Evolutionary conservation across 1,139 yeast species (phyloP), one percentile per base, ranked within the genome.

Genomic region (Diutina rugosa): DNA sequence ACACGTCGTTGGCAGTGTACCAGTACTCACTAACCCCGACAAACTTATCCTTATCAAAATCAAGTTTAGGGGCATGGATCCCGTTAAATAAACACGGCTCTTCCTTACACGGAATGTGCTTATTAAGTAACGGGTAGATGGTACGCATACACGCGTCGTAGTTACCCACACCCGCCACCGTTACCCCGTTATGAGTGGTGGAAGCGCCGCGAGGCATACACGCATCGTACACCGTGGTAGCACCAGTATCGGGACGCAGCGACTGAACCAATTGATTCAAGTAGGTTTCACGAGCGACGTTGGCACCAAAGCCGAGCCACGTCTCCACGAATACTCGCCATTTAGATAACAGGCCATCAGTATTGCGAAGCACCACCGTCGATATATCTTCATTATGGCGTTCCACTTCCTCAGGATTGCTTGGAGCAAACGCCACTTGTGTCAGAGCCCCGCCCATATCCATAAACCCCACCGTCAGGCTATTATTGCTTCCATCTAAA

Each of bases 371-470:
- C 8, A 74, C 73, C 1, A 87, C 79, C 6, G 72, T 75, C 3
- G 85, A 76, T 55, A 86, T 75, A 65, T 87, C 91, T 46, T 86
- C 87, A 48, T 69, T 66, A 65, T 87, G 91, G 60, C 76, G 78
- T 32, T 68, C 67, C 14, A 82, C 68, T 58, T 86, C 87, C 30
- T 73, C 73, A 8, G 61, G 60, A 14, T 76, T 72, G 3, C 82
- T 78, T 0, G 95, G 95, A 16, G 82, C 87, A 73, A 87, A 87
- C 9, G 93, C 89, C 41, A 87, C 78, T 63, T 87, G 95, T 0
- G 90, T 85, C 3, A 91, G 85, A 0, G 95, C 95, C 21, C 95
- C 95, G 7, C 95, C 95, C 95, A 87, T 87, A 67, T 87, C 95
- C 91, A 87, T 85, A 63, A 87, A 87, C 1, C 95, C 95, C 21